These are phyloP conservation scores for Cladosporium velox DNA, from an alignment of 2,329 filamentous ascomycete genomes.

Conservation along the genomic window DNA sequence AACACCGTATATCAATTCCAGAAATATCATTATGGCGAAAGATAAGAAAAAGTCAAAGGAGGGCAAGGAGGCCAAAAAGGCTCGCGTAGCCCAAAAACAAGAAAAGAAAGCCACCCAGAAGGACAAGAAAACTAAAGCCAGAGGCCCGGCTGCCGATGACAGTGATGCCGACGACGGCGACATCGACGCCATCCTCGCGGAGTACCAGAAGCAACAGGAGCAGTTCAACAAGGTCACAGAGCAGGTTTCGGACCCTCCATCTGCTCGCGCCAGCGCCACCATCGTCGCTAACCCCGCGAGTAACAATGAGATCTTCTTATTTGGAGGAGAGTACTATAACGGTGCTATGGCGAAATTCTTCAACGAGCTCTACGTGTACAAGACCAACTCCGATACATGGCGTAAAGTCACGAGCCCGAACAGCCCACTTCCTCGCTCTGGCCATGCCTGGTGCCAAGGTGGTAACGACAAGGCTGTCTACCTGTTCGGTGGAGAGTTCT, in stretches of 20 bases:
- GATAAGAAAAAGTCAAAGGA: conserved; percentile 42
- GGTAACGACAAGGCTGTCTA: conserved; percentile 85
- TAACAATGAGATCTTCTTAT: conserved; percentile 83
- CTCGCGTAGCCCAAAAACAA: conserved; percentile 49
- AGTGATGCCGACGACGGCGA: conserved; percentile 92
- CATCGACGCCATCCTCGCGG: conserved; percentile 87
- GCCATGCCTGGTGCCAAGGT: conserved; percentile 91
- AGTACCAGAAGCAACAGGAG: conserved; percentile 89
- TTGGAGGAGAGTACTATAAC: conserved; percentile 95
- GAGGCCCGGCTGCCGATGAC: conserved; percentile 64
- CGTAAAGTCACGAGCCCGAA: conserved; percentile 87
- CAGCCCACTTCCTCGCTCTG: conserved; percentile 82
- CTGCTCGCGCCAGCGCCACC: conserved; percentile 75
- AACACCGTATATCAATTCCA: neutral
- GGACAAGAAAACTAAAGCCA: conserved; percentile 81
- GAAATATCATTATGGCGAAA: conserved; percentile 47
- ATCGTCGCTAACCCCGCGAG: conserved; percentile 84
- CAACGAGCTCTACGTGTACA: conserved; percentile 67
- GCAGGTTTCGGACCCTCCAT: conserved; percentile 69
- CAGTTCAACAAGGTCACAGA: conserved; percentile 94
- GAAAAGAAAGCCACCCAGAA: conserved; percentile 69
- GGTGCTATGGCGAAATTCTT: conserved; percentile 76
- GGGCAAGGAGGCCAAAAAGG: conserved; percentile 39
- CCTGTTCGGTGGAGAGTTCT: conserved; percentile 95
- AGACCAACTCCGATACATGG: conserved; percentile 88